Base-by-base conservation (phyloP, 177 flowering plant genomes). In the Tripterygium wilfordii region DNA sequence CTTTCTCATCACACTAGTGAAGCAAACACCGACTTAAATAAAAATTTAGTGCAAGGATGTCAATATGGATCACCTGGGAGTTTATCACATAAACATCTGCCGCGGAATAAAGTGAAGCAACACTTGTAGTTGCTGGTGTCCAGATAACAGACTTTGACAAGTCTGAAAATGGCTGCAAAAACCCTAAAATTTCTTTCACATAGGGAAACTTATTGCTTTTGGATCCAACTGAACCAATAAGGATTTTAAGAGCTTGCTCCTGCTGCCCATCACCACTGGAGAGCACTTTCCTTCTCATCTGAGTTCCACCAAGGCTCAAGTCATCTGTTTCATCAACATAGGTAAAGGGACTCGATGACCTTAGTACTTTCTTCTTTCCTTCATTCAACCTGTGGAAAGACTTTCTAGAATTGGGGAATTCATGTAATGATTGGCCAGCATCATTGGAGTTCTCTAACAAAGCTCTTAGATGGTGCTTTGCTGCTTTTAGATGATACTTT, bases 161-260 rank as follows among this genome's bases (percentile, higher is more conserved):
- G 51, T 77, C 75, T 37, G 80, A 44, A 60, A 85, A 83, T 42
- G 57, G 67, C 35, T 84, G 69, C 52, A 87, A 36, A 62, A 73
- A 83, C 18, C 58, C 53, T 28, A 90, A 72, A 46, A 90, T 70
- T 50, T 61, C 80, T 60, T 85, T 90, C 22, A 94, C 86, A 58
- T 89, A 94, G 30, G 65, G 64, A 45, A 85, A 73, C 69, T 90
- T 85, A 54, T 90, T 94, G 70, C 97, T 87, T 64, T 87, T 83
- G 37, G 97, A 89, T 56, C 99, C 99, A 25, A 89, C 87, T 27
- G 99, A 94, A 51, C 99, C 99, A 58, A 94, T 75, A 36, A 94
- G 82, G 69, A 89, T 36, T 69, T 82, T 90, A 39, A 84, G 68
- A 45, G 51, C 58, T 36, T 70, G 66, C 36, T 61, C 55, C 36